Percentiles rank a stretch among this genome's conserved stretches.
Evolutionary conservation across 2,329 filamentous ascomycete genomes (phyloP).

Genomic region (Curvularia sp.): DNA sequence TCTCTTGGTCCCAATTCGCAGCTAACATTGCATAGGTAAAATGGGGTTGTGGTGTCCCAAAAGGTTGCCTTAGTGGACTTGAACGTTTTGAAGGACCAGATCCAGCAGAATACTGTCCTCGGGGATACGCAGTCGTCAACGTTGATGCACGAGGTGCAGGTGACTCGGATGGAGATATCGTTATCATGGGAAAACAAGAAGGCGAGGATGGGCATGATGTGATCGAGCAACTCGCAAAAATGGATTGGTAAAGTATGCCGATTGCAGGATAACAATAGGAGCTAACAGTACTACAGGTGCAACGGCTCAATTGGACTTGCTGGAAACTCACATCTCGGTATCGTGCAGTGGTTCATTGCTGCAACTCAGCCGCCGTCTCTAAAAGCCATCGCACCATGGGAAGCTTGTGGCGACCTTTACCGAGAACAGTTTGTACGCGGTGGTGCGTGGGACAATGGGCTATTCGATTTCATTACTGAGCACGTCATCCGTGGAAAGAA

Average conservation of each 20-base stretch:
- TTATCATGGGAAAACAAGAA: constrained; percentile 28
- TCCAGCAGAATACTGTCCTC: constrained; percentile 44
- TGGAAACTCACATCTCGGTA: constrained; percentile 56
- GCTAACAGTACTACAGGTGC: constrained; percentile 6
- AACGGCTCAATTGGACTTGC: constrained; percentile 49
- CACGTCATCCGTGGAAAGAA: constrained; percentile 34
- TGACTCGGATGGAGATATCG: constrained; percentile 42
- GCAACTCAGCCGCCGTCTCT: constrained; percentile 53
- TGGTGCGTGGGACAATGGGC: constrained; percentile 15
- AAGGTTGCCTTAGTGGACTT: constrained; percentile 20
- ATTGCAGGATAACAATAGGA: neutral
- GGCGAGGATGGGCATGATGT: constrained; percentile 56
- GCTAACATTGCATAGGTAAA: constrained; percentile 1
- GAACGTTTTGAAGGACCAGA: constrained; percentile 56
- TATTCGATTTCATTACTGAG: constrained; percentile 18
- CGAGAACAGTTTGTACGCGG: constrained; percentile 25
- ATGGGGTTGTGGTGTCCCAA: constrained; percentile 14
- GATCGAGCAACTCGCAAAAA: constrained; percentile 52
- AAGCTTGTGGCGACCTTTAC: constrained; percentile 49
- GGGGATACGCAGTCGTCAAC: constrained; percentile 45
- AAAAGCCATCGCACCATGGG: constrained; percentile 57
- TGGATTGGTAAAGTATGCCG: constrained; percentile 50
- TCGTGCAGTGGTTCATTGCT: constrained; percentile 53
- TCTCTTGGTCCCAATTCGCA: neutral
- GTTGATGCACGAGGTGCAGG: constrained; percentile 39